A percentile compares a stretch with the other conserved stretches of the same genome.
These are phyloP conservation scores for Pseudopithomyces maydicus DNA, from an alignment of 2,329 filamentous ascomycete species.

Conservation along the genomic window DNA sequence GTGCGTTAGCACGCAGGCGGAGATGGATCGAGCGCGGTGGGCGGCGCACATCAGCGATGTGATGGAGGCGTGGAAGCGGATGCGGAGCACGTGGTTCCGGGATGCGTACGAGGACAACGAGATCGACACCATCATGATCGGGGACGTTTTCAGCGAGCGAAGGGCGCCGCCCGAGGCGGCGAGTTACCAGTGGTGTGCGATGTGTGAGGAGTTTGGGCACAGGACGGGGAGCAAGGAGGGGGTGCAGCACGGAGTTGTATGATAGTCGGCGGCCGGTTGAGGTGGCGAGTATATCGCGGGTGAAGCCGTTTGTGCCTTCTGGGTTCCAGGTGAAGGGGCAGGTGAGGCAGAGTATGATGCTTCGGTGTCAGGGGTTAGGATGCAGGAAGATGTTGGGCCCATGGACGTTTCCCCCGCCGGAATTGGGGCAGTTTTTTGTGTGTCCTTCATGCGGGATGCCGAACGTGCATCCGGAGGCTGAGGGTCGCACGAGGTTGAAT, in stretches of 20 bases:
- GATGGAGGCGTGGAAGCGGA: constrained; percentile 9
- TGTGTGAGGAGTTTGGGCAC: constrained; percentile 18
- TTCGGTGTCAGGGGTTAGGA: background rate
- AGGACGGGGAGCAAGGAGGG: background rate
- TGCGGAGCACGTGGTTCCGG: background rate
- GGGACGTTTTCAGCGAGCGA: background rate
- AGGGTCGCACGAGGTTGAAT: no score
- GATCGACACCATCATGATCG: background rate
- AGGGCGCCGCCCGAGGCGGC: constrained; percentile 1
- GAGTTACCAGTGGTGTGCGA: constrained; percentile 14
- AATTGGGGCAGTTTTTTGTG: background rate
- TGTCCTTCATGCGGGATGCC: constrained; percentile 3
- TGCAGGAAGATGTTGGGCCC: constrained; percentile 1
- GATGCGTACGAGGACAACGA: constrained; percentile 2
- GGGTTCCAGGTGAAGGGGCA: background rate
- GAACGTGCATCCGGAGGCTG: constrained; percentile 5
- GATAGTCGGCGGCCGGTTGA: constrained; percentile 1
- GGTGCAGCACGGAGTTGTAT: constrained; percentile 2
- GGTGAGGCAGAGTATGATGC: background rate
- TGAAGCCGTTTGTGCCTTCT: background rate
- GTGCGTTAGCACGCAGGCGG: background rate
- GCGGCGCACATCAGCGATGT: constrained; percentile 1
- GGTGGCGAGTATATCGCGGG: background rate
- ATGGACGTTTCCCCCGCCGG: background rate
- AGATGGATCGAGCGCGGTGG: constrained; percentile 7